phyloP scores from a whole-genome alignment of 2,329 filamentous ascomycete species.

The Penicillium sp. region DNA sequence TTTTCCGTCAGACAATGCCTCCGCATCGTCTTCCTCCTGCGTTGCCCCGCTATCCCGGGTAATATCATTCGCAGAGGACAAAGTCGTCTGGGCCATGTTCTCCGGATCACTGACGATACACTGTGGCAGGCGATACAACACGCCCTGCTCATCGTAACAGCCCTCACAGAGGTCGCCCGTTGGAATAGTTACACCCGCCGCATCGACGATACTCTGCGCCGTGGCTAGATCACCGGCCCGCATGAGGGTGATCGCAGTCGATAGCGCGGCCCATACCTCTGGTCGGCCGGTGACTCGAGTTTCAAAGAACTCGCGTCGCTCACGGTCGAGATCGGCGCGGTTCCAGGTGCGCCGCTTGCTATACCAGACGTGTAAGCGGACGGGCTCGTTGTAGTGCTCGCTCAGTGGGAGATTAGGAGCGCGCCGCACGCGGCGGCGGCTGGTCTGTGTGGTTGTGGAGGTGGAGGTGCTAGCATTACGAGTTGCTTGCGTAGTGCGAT shows the following conservation, averaged over 20 bases:
- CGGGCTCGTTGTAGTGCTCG: conserved; percentile 71
- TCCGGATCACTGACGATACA: conserved; percentile 70
- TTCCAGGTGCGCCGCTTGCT: conserved; percentile 70
- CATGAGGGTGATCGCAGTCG: conserved; percentile 68
- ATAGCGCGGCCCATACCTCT: conserved; percentile 80
- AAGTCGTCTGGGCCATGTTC: conserved; percentile 51
- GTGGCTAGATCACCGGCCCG: conserved; percentile 66
- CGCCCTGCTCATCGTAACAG: conserved; percentile 71
- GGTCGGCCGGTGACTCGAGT: conserved; percentile 76
- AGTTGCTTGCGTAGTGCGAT: conserved; percentile 29
- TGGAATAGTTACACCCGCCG: conserved; percentile 74
- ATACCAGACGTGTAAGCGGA: conserved; percentile 68
- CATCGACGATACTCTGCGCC: conserved; percentile 79
- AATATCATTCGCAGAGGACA: conserved; percentile 17
- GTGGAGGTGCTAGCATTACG: conserved; percentile 20
- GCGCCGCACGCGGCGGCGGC: conserved; percentile 21
- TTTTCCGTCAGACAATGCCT: conserved; percentile 38
- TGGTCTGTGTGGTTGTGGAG: conserved; percentile 16
- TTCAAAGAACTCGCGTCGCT: conserved; percentile 86
- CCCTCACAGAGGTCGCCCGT: conserved; percentile 73
- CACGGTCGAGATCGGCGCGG: conserved; percentile 65
- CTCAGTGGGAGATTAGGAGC: conserved; percentile 37
- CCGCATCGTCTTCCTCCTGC: conserved; percentile 27
- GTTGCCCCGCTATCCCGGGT: conserved; percentile 24
- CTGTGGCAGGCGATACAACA: conserved; percentile 69